Percentiles rank a stretch among this genome's conserved stretches.
These are phyloP conservation scores for Entamoeba invadens DNA, from an alignment of 208 protist species.

Conservation along the genomic window DNA sequence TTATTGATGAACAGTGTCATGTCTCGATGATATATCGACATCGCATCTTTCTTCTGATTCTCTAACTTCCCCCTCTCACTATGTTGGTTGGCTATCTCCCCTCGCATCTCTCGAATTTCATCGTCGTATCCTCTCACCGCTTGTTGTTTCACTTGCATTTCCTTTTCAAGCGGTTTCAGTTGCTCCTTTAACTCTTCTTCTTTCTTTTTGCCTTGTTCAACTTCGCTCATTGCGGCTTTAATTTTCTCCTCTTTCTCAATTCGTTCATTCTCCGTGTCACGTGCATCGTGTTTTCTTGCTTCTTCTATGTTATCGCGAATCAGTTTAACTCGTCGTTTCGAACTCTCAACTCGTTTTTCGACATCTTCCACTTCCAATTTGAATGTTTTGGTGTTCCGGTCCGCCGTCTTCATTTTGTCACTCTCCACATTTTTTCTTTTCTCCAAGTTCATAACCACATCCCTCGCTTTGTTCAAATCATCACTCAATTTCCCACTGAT, in stretches of 20 bases:
- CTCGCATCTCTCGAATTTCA: background rate
- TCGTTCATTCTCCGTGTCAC: background rate
- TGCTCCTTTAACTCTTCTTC: background rate
- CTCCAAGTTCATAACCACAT: background rate
- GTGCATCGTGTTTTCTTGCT: background rate
- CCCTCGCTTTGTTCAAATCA: background rate
- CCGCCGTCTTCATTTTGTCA: background rate
- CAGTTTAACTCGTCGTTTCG: background rate
- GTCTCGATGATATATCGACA: background rate
- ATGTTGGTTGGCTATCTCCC: background rate
- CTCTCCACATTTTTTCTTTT: background rate
- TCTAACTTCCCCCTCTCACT: background rate
- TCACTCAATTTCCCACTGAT: background rate
- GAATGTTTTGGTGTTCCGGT: background rate
- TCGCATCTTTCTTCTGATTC: background rate
- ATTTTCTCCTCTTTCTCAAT: constrained; percentile 5
- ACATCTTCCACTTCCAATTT: background rate
- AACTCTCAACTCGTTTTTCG: background rate
- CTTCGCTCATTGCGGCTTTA: background rate
- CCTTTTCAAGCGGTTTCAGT: background rate
- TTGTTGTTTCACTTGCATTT: background rate
- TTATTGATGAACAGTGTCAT: background rate
- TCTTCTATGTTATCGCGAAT: background rate
- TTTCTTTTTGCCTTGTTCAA: background rate
- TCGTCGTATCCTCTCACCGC: background rate